Conservation (phyloP, 2,329 filamentous ascomycete genomes). For the Colletotrichum sp. region DNA sequence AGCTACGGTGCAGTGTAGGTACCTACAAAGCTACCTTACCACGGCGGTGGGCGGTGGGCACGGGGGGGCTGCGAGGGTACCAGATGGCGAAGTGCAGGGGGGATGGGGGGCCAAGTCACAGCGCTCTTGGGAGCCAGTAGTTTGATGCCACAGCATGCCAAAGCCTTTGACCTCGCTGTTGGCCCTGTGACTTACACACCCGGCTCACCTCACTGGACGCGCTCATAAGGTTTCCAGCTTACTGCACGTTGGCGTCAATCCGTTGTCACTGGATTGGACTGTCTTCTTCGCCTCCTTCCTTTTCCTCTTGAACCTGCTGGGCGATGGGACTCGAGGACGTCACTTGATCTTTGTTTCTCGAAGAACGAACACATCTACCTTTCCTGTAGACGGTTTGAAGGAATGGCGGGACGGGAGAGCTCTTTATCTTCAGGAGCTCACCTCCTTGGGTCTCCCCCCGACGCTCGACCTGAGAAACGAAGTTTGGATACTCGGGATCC, state of each 20-base stretch:
- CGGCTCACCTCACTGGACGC: neutral
- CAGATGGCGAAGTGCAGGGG: neutral
- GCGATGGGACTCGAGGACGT: neutral
- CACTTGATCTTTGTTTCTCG: neutral
- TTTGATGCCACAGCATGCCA: slow-evolving; percentile 9
- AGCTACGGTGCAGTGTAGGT: slow-evolving; percentile 8
- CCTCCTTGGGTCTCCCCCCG: neutral
- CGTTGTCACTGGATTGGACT: neutral
- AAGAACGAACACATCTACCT: neutral
- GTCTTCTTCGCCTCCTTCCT: neutral
- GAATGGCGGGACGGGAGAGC: neutral
- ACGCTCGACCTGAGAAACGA: neutral
- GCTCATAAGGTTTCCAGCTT: neutral
- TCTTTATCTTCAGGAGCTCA: neutral
- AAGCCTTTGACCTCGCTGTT: neutral
- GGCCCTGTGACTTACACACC: slow-evolving; percentile 12
- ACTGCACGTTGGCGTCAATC: slow-evolving; percentile 4
- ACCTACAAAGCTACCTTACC: slow-evolving; percentile 2
- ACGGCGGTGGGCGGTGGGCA: neutral
- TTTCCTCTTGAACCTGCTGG: neutral
- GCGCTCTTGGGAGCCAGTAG: slow-evolving; percentile 9
- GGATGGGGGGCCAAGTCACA: slow-evolving; percentile 2
- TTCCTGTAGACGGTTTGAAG: neutral
- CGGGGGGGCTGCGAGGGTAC: neutral
- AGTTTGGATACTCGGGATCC: neutral